Percentiles rank a stretch among this genome's conserved stretches.
Conservation (phyloP, 2,329 filamentous ascomycete species). For the Colletotrichum scovillei region DNA sequence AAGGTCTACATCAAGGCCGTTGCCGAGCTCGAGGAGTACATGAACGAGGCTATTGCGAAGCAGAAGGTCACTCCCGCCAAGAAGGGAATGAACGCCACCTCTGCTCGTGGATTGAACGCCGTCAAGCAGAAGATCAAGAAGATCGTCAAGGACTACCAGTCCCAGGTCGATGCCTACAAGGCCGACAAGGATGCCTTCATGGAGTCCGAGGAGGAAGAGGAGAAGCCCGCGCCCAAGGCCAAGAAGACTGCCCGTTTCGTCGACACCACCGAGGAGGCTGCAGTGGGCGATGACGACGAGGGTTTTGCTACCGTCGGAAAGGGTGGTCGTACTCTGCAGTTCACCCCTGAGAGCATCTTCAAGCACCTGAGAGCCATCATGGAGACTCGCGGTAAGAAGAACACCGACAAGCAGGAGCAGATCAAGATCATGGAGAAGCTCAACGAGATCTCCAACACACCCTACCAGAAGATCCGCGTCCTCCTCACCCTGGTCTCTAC, state of each 20-base stretch:
- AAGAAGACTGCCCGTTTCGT: constrained; percentile 60
- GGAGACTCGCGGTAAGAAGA: constrained; percentile 98
- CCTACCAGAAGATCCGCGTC: constrained; percentile 94
- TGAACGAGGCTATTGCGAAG: constrained; percentile 94
- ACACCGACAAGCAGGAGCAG: constrained; percentile 94
- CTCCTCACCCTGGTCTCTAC: constrained; percentile 92
- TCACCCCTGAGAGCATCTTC: constrained; percentile 97
- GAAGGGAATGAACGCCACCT: constrained; percentile 99
- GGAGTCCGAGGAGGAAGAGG: constrained; percentile 84
- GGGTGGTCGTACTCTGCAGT: constrained; percentile 88
- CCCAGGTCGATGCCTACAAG: constrained; percentile 88
- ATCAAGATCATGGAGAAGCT: constrained; percentile 98
- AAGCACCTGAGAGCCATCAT: constrained; percentile 95
- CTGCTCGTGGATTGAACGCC: constrained; percentile 92
- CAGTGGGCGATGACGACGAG: constrained; percentile 74
- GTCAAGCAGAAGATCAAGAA: constrained; percentile 99
- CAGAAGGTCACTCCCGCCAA: constrained; percentile 97
- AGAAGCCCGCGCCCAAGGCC: constrained; percentile 62
- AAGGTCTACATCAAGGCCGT: constrained; percentile 94
- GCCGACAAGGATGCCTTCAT: constrained; percentile 89
- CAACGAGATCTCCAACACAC: constrained; percentile 85
- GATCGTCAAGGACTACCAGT: constrained; percentile 94
- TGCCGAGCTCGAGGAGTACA: constrained; percentile 91
- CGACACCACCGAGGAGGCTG: constrained; percentile 61
- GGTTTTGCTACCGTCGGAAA: constrained; percentile 91